Evolutionary conservation across 2,329 filamentous ascomycete species (phyloP).

Genomic region (Sodiomyces alkalinus): DNA sequence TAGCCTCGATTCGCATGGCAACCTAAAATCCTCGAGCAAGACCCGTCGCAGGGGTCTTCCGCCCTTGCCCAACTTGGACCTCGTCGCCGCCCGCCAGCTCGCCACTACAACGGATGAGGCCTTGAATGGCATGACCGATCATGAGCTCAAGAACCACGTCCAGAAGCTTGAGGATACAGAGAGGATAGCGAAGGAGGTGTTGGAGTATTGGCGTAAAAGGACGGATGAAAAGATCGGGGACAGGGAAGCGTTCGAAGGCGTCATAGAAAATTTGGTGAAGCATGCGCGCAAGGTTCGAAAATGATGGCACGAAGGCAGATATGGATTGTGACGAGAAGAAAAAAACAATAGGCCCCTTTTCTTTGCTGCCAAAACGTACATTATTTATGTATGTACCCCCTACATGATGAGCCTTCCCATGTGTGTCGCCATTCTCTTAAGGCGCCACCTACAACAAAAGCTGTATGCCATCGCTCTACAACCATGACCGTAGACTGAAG

Average conservation of each 20-base stretch:
- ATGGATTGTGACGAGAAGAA: no score
- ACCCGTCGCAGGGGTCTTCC: slow-evolving; percentile 39
- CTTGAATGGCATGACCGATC: slow-evolving; percentile 60
- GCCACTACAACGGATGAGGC: slow-evolving; percentile 78
- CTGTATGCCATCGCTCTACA: no score
- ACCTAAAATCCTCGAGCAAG: slow-evolving; percentile 23
- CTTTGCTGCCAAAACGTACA: no score
- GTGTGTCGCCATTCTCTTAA: no score
- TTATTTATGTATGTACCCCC: no score
- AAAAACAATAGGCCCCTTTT: no score
- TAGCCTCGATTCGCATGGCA: slow-evolving; percentile 42
- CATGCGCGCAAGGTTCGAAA: slow-evolving; percentile 77
- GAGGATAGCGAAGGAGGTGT: slow-evolving; percentile 54
- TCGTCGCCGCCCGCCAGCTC: slow-evolving; percentile 61
- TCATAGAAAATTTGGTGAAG: slow-evolving; percentile 92
- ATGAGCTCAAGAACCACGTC: slow-evolving; percentile 61
- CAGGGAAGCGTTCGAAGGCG: slow-evolving; percentile 85
- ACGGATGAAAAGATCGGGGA: slow-evolving; percentile 80
- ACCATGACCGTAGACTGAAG: no score
- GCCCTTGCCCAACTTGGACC: slow-evolving; percentile 60
- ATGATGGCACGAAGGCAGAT: no score
- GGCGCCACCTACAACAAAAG: no score
- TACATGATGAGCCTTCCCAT: no score
- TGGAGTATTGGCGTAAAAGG: slow-evolving; percentile 79
- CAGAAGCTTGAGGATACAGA: slow-evolving; percentile 53